Percentiles rank a stretch among this genome's conserved stretches.
Evolutionary conservation across 75 land plant genomes (phyloP).

Genomic region (Selaginella moellendorffii): DNA sequence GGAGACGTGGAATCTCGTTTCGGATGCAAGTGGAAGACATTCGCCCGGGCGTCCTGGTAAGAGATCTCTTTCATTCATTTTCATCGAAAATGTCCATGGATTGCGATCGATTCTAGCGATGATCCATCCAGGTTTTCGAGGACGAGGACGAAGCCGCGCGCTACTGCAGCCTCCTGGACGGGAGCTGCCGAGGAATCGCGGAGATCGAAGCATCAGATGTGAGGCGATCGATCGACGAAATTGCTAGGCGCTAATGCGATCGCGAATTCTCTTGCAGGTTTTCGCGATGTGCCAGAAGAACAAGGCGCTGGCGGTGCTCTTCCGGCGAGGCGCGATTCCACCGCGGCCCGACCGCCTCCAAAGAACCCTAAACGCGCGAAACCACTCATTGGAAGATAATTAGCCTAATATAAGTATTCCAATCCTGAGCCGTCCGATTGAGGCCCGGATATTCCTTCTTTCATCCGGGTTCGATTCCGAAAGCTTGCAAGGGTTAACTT

Average conservation of each 20-base stretch:
- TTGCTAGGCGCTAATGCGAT: not conserved
- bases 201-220: slow-evolving; percentile 9
- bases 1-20: slow-evolving; percentile 16
- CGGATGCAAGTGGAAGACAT: slow-evolving; percentile 9
- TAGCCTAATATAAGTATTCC: too few relatives aligned
- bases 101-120: not conserved
- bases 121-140: not conserved
- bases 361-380: not conserved
- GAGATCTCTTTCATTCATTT: not conserved
- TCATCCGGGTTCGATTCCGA: too few relatives aligned
- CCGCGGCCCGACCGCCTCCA: not conserved
- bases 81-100: not conserved
- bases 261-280: not conserved
- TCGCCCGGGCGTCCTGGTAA: slow-evolving; percentile 4
- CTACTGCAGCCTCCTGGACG: slow-evolving; percentile 1
- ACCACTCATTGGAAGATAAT: not conserved
- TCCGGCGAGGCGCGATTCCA: not conserved
- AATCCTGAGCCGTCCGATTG: too few relatives aligned
- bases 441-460: too few relatives aligned
- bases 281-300: not conserved
- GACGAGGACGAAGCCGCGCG: slow-evolving; percentile 8
- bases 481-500: too few relatives aligned
- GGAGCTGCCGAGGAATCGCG: slow-evolving; percentile 1
- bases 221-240: not conserved
- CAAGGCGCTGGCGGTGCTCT: not conserved